phyloP scores from a whole-genome alignment of 345 rosid genomes.

The Zanthoxylum bungeanum region DNA sequence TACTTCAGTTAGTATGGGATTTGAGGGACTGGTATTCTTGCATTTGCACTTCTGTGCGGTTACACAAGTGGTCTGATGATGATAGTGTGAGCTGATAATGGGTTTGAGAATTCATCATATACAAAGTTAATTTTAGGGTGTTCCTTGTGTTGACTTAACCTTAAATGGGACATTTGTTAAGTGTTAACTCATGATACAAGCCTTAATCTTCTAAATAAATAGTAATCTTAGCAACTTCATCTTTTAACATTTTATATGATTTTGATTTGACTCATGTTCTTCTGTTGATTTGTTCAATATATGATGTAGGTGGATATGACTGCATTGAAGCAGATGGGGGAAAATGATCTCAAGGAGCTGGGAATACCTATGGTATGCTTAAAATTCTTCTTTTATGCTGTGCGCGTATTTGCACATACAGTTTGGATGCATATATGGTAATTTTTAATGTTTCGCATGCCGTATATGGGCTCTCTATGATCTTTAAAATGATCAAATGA shows the following conservation, averaged over 20 bases:
- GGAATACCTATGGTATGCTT: slow-evolving; percentile 91
- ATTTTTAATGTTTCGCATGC: background rate
- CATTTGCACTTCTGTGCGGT: background rate
- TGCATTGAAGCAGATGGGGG: slow-evolving; percentile 91
- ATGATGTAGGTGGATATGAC: slow-evolving; percentile 80
- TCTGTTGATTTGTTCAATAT: slow-evolving; percentile 18
- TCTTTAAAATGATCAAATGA: background rate
- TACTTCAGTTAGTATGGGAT: background rate
- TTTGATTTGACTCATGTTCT: background rate
- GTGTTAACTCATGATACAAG: background rate
- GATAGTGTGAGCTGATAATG: background rate
- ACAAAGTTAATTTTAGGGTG: background rate
- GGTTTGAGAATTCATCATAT: background rate
- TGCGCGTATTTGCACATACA: background rate
- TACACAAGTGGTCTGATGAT: background rate
- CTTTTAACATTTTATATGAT: background rate
- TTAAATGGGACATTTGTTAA: background rate
- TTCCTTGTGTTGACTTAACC: background rate
- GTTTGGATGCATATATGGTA: background rate
- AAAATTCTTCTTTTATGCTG: background rate
- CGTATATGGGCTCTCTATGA: background rate
- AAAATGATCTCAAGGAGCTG: slow-evolving; percentile 85
- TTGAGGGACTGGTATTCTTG: background rate
- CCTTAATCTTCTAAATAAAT: background rate
- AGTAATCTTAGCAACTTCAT: background rate